Evolutionary conservation across 208 protist species (phyloP).

Genomic region (Crithidia fasciculata): DNA sequence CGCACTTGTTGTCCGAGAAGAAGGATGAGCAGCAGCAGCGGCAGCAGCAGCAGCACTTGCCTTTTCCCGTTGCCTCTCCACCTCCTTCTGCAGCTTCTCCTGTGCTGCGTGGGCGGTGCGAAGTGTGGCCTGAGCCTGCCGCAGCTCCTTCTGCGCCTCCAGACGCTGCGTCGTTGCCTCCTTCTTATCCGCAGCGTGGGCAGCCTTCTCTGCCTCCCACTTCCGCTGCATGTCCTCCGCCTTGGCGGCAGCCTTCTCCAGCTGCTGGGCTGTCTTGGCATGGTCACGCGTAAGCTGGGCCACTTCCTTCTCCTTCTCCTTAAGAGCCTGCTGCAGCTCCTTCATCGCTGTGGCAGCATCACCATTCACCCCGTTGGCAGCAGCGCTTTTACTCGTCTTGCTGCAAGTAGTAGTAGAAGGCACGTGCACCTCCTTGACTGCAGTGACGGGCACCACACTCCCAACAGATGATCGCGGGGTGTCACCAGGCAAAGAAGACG

Average conservation of each 20-base stretch:
- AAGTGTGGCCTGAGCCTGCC: slow-evolving; percentile 9
- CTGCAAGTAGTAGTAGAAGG: neutral
- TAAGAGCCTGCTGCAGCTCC: slow-evolving; percentile 9
- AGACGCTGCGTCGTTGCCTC: slow-evolving; percentile 1
- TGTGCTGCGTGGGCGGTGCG: slow-evolving; percentile 16
- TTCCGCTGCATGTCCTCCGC: slow-evolving; percentile 16
- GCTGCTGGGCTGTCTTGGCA: slow-evolving; percentile 5
- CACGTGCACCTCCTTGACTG: neutral
- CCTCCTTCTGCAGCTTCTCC: slow-evolving; percentile 30
- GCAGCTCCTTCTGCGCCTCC: slow-evolving; percentile 22
- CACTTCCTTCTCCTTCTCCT: slow-evolving; percentile 27
- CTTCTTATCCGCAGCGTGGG: slow-evolving; percentile 9
- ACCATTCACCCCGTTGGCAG: too few relatives aligned
- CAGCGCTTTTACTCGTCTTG: neutral
- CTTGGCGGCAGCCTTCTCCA: slow-evolving; percentile 13
- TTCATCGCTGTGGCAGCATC: slow-evolving; percentile 5
- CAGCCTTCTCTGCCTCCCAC: slow-evolving; percentile 20
- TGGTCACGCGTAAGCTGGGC: neutral
- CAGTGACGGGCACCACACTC: neutral
- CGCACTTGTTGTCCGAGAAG: slow-evolving; percentile 6
- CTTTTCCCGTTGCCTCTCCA: slow-evolving; percentile 25
- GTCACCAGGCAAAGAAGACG: neutral
- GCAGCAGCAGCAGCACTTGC: too few relatives aligned
- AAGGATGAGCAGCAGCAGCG: neutral
- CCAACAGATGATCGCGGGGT: slow-evolving; percentile 5